phyloP scores from a whole-genome alignment of 345 rosid species.

The Dipteronia dyeriana region DNA sequence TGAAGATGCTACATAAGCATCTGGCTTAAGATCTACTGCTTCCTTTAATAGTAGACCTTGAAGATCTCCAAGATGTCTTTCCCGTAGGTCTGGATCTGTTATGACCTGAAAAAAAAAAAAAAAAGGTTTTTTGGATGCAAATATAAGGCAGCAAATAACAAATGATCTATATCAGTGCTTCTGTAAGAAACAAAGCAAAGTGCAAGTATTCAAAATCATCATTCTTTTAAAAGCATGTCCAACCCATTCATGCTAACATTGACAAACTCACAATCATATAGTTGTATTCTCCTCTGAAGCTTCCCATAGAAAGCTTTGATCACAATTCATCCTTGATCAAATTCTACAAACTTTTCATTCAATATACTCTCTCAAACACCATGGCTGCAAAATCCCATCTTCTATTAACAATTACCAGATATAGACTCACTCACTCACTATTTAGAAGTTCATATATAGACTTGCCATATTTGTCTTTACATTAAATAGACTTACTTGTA shows the following conservation, averaged over 20 bases:
- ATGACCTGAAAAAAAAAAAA: slow-evolving; percentile 17
- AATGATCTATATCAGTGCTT: not conserved
- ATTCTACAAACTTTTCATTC: not conserved
- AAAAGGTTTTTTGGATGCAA: not conserved
- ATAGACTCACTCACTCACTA: not conserved
- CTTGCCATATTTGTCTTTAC: not conserved
- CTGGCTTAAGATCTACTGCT: slow-evolving; percentile 12
- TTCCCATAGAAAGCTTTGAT: not conserved
- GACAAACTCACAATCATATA: not conserved
- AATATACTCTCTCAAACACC: not conserved
- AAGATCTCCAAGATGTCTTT: slow-evolving; percentile 24
- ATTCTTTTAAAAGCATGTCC: not conserved
- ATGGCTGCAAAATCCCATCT: not conserved
- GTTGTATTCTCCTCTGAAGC: not conserved
- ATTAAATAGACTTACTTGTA: not conserved
- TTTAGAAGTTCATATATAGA: not conserved
- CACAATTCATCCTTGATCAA: not conserved
- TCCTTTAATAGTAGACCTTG: slow-evolving; percentile 18
- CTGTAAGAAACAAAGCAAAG: not conserved
- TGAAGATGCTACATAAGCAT: slow-evolving; percentile 16
- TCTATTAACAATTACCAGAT: not conserved
- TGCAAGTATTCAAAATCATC: not conserved
- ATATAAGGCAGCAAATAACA: not conserved
- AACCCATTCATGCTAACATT: not conserved
- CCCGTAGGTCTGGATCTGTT: slow-evolving; percentile 24